phyloP scores from a whole-genome alignment of 2,329 filamentous ascomycete genomes.

The Xylariaceae sp. region DNA sequence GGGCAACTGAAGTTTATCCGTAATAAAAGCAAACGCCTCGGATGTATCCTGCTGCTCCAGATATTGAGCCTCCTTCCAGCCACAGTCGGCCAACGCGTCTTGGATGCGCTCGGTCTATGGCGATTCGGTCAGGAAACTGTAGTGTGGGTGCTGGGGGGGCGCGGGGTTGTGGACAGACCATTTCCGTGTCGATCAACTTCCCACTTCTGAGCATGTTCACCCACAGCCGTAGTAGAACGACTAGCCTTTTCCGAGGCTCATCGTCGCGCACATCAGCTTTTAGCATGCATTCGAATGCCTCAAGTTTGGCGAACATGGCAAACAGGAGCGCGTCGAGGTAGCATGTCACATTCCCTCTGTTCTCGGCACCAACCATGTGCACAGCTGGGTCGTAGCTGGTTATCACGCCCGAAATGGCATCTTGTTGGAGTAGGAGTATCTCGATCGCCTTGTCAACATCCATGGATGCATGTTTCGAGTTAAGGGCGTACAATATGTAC shows the following conservation, averaged over 20 bases:
- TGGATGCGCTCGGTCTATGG: conserved; percentile 73
- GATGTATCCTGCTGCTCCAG: conserved; percentile 91
- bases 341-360: conserved; percentile 83
- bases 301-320: conserved; percentile 88
- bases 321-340: conserved; percentile 89
- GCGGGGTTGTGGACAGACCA: conserved; percentile 52
- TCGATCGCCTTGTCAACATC: conserved; percentile 71
- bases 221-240: conserved; percentile 78
- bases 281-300: conserved; percentile 89
- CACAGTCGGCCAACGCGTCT: conserved; percentile 74
- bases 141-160: not conserved
- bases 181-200: conserved; percentile 75
- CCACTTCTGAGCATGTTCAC: conserved; percentile 87
- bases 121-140: conserved; percentile 25
- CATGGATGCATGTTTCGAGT: conserved; percentile 59
- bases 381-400: conserved; percentile 66
- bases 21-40: conserved; percentile 93
- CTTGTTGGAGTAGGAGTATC: conserved; percentile 70
- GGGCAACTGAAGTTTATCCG: conserved; percentile 80
- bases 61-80: conserved; percentile 75
- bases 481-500: conserved; percentile 49
- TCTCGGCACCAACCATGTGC: conserved; percentile 77
- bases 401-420: conserved; percentile 75
- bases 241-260: conserved; percentile 64
- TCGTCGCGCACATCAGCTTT: conserved; percentile 68